Evolutionary conservation across 2,329 filamentous ascomycete genomes (phyloP).

Genomic region (Xylariaceae sp.): DNA sequence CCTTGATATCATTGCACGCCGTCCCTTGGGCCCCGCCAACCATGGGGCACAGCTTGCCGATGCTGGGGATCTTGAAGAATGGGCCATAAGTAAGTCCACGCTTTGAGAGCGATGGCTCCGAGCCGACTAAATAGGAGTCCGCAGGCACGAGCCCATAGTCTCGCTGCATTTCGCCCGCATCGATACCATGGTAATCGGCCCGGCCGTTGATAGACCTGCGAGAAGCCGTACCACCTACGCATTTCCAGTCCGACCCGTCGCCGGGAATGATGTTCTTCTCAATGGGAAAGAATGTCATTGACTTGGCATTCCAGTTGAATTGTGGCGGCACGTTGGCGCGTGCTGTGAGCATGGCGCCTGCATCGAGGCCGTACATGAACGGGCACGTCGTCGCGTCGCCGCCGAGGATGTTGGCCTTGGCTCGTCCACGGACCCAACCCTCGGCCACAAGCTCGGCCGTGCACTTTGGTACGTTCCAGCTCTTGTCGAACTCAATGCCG

Average conservation of each 20-base stretch:
- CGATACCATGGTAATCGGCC: too few species aligned
- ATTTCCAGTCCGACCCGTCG: background rate
- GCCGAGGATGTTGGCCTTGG: background rate
- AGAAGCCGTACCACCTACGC: background rate
- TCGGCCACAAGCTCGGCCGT: background rate
- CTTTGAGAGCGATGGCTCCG: background rate
- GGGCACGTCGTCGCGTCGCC: background rate
- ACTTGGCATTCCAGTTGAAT: background rate
- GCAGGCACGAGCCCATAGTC: too few species aligned
- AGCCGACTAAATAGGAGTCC: too few species aligned
- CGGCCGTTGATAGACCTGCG: too few species aligned
- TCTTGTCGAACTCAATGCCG: conserved; percentile 3
- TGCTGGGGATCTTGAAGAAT: background rate
- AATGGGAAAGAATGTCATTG: background rate
- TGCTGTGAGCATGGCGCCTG: background rate
- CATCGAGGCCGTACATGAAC: conserved; percentile 3
- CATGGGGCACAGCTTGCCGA: background rate
- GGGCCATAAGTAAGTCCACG: background rate
- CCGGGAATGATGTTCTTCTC: background rate
- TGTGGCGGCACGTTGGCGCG: background rate
- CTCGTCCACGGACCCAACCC: background rate
- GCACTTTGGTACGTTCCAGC: background rate
- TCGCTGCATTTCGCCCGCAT: too few species aligned
- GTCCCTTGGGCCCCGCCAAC: background rate
- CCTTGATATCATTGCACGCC: background rate